A percentile compares a stretch with the other conserved stretches of the same genome.
Evolutionary conservation across 352 stramenopile species (phyloP).

Genomic region (Globisporangium ultimum): DNA sequence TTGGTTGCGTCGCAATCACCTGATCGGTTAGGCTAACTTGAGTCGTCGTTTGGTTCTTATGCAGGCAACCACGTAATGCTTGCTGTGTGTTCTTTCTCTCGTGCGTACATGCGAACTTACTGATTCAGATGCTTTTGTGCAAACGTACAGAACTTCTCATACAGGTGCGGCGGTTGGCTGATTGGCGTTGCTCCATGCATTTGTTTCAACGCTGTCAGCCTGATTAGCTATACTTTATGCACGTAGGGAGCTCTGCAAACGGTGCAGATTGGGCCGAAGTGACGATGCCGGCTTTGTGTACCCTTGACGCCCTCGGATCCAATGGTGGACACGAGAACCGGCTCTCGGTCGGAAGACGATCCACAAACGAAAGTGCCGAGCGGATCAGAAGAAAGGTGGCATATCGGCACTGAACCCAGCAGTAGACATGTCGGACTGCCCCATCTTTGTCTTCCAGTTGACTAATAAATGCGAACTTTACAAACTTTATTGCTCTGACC

Average conservation of each 20-base stretch:
- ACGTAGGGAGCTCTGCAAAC: constrained; percentile 54
- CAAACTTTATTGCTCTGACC: too few relatives aligned
- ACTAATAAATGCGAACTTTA: too few relatives aligned
- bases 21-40: constrained; percentile 10
- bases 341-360: neutral
- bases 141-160: constrained; percentile 59
- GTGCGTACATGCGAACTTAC: neutral
- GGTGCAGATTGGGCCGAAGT: constrained; percentile 50
- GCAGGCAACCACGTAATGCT: constrained; percentile 56
- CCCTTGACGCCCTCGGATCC: constrained; percentile 14
- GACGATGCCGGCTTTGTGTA: constrained; percentile 63
- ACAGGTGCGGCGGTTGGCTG: constrained; percentile 26
- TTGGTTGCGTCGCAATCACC: too few relatives aligned
- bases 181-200: neutral
- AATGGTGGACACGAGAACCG: neutral
- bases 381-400: too few relatives aligned
- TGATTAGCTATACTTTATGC: neutral
- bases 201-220: neutral
- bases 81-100: neutral
- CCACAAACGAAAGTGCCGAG: neutral
- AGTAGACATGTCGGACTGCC: too few relatives aligned
- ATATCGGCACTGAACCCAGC: too few relatives aligned
- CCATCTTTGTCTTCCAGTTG: too few relatives aligned
- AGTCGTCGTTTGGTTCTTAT: neutral
- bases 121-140: constrained; percentile 7